Percentiles rank a stretch among this genome's conserved stretches.
Evolutionary conservation across 2,329 filamentous ascomycete genomes (phyloP).

Genomic region (Colletotrichum sp.): DNA sequence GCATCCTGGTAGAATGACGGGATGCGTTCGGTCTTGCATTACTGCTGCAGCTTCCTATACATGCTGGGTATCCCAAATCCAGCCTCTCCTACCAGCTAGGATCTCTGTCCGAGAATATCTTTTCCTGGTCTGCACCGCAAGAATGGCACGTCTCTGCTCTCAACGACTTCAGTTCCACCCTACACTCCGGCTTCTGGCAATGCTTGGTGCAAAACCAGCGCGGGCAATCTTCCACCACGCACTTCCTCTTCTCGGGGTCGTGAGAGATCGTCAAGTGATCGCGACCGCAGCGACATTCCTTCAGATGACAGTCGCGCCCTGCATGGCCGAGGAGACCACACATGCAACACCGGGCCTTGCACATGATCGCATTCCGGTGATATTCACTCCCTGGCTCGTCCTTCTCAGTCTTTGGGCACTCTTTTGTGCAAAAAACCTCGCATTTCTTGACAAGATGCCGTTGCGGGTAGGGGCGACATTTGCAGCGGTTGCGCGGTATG

Average conservation of each 20-base stretch:
- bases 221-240: background rate
- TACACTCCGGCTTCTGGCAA: background rate
- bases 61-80: background rate
- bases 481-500: conserved; percentile 38
- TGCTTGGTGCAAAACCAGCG: conserved; percentile 6
- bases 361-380: conserved; percentile 42
- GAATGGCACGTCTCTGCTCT: background rate
- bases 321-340: conserved; percentile 42
- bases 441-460: conserved; percentile 37
- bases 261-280: conserved; percentile 32
- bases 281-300: conserved; percentile 38
- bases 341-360: conserved; percentile 44
- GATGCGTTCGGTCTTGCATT: background rate
- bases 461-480: conserved; percentile 42
- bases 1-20: background rate
- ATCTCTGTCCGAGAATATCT: background rate
- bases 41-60: background rate
- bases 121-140: background rate
- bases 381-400: conserved; percentile 25
- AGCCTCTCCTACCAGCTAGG: background rate
- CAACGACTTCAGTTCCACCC: background rate
- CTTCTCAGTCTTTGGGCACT: conserved; percentile 30
- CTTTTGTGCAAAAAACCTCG: conserved; percentile 35
- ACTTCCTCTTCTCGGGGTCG: background rate
- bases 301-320: conserved; percentile 38